Base-by-base conservation (phyloP, 192 early-diverging fungal species). In the Mortierella hygrophila region DNA sequence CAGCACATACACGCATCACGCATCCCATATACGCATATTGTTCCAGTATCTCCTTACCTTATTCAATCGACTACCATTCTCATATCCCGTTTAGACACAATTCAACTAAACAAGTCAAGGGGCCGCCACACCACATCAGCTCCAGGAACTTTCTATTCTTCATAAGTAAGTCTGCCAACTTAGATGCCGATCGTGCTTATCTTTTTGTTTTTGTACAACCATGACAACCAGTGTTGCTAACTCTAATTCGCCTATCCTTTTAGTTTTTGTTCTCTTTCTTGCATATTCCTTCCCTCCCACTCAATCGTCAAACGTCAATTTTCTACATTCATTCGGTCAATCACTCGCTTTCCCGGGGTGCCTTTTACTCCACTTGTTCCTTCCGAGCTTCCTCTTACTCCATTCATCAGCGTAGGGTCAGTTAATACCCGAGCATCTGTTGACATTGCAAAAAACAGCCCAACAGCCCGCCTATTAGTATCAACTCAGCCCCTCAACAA, bases 231-330 rank as follows among this genome's bases (percentile, higher is more conserved):
- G 20, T 35, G 13, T 70, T 41, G 21, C 29, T 35, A 65, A 65
- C 60, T 65, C 60, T 29, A 65, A 32, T 65, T 65, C 8, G 55
- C 32, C 68, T 1, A 70, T 70, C 68, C 69, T 20, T 70, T 70
- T 42, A 8, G 41, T 42, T 15, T 65, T 65, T 29, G 29, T 35
- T 29, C 29, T 13, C 26, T 26, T 32, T 65, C 13, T 26, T 65
- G 9, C 29, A 65, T 26, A 65, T 65, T 32, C 60, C 29, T 10
- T 6, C 23, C 60, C 26, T 63, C 10, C 11, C 60, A 15, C 60
- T 65, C 26, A 65, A 32, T 65, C 29, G 11, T 65, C 13, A 32
- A 65, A 32, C 13, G 3, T 29, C 60, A 10, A 0, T 26, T 10
- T 0, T 60, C 26, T 2, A 2, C 44, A 46, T 65, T 15, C 60